phyloP scores from a whole-genome alignment of 2,329 filamentous ascomycete genomes.

The Sporothrix dimorphospora region DNA sequence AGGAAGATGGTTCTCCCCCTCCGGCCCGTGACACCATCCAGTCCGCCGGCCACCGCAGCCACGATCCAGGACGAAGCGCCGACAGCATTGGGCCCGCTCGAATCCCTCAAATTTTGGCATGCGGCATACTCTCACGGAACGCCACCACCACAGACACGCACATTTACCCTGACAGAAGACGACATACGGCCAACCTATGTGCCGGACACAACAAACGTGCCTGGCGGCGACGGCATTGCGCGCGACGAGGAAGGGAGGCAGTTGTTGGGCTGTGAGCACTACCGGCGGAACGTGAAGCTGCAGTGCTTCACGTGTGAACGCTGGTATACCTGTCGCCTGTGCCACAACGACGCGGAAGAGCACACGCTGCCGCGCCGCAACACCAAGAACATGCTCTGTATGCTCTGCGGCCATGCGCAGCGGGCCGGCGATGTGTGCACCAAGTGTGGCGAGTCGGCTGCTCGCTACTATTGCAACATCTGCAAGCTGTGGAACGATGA shows the following conservation, averaged over 20 bases:
- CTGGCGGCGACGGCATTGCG: slow-evolving; percentile 43
- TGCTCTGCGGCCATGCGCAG: slow-evolving; percentile 88
- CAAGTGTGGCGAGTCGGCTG: slow-evolving; percentile 74
- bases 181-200: slow-evolving; percentile 71
- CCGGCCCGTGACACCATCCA: slow-evolving; percentile 37
- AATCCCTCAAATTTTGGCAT: slow-evolving; percentile 64
- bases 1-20: slow-evolving; percentile 36
- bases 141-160: slow-evolving; percentile 45
- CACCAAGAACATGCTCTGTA: slow-evolving; percentile 96
- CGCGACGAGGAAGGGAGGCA: slow-evolving; percentile 37
- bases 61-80: slow-evolving; percentile 45
- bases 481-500: slow-evolving; percentile 99
- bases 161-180: slow-evolving; percentile 57
- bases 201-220: slow-evolving; percentile 42
- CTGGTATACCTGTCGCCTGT: slow-evolving; percentile 96
- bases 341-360: slow-evolving; percentile 82
- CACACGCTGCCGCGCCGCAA: slow-evolving; percentile 78
- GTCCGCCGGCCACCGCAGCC: slow-evolving; percentile 26
- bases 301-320: slow-evolving; percentile 87
- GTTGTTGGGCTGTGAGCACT: slow-evolving; percentile 83
- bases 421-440: slow-evolving; percentile 76
- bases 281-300: slow-evolving; percentile 92
- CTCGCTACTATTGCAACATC: slow-evolving; percentile 89
- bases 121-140: slow-evolving; percentile 40
- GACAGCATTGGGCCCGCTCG: slow-evolving; percentile 50